Conservation (phyloP, 805 yeast genomes). For the Kodamaea jinghongensis region DNA sequence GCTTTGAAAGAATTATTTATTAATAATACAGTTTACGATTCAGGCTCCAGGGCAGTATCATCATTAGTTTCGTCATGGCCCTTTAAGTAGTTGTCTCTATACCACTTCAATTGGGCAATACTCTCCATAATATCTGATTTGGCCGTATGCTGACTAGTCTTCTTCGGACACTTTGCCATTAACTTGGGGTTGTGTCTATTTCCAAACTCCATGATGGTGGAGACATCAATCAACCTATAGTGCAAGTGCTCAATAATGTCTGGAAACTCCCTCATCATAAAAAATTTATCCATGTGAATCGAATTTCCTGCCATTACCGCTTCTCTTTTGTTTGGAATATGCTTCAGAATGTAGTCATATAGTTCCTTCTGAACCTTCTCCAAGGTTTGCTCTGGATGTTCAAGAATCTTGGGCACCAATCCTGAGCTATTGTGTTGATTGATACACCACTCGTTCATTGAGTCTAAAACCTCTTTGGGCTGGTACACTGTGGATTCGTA, state of each 20-base stretch:
- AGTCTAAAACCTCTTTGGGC: slow-evolving; percentile 56
- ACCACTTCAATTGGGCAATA: slow-evolving; percentile 79
- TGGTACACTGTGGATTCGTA: slow-evolving; percentile 81
- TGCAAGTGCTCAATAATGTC: slow-evolving; percentile 54
- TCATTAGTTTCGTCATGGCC: slow-evolving; percentile 16
- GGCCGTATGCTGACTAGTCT: slow-evolving; percentile 80
- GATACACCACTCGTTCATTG: slow-evolving; percentile 88
- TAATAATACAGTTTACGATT: no score
- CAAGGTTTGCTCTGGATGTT: slow-evolving; percentile 49
- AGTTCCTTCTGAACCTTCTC: slow-evolving; percentile 65
- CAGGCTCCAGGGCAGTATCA: slow-evolving; percentile 1
- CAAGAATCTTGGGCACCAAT: slow-evolving; percentile 65
- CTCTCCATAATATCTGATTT: slow-evolving; percentile 85
- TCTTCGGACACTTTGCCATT: slow-evolving; percentile 56
- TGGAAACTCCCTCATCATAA: slow-evolving; percentile 84
- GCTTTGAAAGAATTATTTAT: no score
- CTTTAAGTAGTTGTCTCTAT: slow-evolving; percentile 60
- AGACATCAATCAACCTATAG: slow-evolving; percentile 87
- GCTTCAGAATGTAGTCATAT: slow-evolving; percentile 54
- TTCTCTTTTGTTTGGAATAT: slow-evolving; percentile 47
- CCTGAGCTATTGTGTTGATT: slow-evolving; percentile 78
- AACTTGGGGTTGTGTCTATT: slow-evolving; percentile 70
- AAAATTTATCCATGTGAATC: slow-evolving; percentile 86
- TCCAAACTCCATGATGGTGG: slow-evolving; percentile 79
- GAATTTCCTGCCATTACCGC: slow-evolving; percentile 91